phyloP scores from a whole-genome alignment of 306 rosid species.

The Herpetospermum pedunculosum region DNA sequence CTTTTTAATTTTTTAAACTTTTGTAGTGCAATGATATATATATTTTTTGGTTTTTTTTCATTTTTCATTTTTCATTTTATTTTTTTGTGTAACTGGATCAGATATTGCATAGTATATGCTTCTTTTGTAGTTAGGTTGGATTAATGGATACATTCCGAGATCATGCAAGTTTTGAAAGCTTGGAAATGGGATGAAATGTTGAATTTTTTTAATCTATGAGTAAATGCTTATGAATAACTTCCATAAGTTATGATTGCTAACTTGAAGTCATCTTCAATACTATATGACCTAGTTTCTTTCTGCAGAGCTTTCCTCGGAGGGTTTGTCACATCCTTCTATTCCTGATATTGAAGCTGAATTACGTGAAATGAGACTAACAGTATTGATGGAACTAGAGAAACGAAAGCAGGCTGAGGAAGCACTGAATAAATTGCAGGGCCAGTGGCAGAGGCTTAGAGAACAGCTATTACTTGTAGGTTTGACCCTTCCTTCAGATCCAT shows the following conservation, averaged over 20 bases:
- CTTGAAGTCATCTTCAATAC: neutral
- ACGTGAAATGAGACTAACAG: constrained; percentile 54
- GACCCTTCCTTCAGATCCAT: constrained; percentile 49
- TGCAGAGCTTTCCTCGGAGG: constrained; percentile 60
- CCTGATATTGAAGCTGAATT: constrained; percentile 45
- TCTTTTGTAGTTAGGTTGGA: neutral
- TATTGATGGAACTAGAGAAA: constrained; percentile 70
- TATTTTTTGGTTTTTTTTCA: too few relatives aligned
- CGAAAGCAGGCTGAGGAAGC: constrained; percentile 85
- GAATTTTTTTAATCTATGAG: neutral
- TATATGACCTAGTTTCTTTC: constrained; percentile 9
- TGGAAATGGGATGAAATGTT: neutral
- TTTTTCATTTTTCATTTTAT: neutral
- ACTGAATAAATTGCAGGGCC: constrained; percentile 40
- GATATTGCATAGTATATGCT: neutral
- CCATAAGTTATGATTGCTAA: neutral
- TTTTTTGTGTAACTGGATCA: neutral
- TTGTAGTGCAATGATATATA: neutral
- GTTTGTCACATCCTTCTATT: constrained; percentile 32
- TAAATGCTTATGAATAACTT: neutral
- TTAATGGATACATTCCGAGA: neutral
- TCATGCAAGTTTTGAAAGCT: neutral
- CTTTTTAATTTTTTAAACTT: neutral
- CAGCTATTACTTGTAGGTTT: constrained; percentile 50
- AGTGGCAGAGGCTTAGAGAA: constrained; percentile 66